Evolutionary conservation across 441 rosid species (phyloP), one percentile per base, ranked within the genome.

Genomic region (Croton laevigatus): DNA sequence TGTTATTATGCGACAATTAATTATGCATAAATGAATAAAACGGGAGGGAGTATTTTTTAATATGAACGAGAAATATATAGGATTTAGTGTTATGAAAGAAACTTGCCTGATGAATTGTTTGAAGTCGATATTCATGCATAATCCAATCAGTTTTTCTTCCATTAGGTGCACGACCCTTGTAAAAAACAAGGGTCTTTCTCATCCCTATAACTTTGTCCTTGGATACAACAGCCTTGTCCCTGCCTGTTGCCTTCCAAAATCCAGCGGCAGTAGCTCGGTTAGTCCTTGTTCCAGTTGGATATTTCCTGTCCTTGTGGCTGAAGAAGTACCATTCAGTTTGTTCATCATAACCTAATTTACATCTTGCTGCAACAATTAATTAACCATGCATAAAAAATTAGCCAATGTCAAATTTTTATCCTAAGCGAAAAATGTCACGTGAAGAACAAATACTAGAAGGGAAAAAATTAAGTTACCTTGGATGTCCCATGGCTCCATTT

Each of bases 401-500:
- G 32, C 32, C 32, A 27, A 27, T 27, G 1, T 27, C 32, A 27
- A 1, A 27, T 27, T 27, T 27, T 27, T 27, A 27, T 27, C 32
- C 32, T 27, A 27, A 1, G 32, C n/a, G n/a, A 32, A 5, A 27
- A 6, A 11, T 59, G 27, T 27, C 19, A 27, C 19, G 36, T 7
- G 20, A 34, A 36, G n/a, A n/a, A n/a, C n/a, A n/a, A n/a, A n/a
- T n/a, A n/a, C n/a, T n/a, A n/a, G 2, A 27, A 27, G 32, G 32
- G 32, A 27, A 36, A 36, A 3, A 5, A 22, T 60, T 36, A 3
- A 13, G 54, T 20, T 84, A 93, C 98, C 98, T 91, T 91, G 88
- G 53, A 94, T 91, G 79, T 91, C 98, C 98, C 98, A 94, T 36
- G 98, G 98, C 86, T 94, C 98, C 83, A 94, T 94, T 54, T 88